phyloP scores from a whole-genome alignment of 2,329 filamentous ascomycete species.

The Keithomyces neogunnii region DNA sequence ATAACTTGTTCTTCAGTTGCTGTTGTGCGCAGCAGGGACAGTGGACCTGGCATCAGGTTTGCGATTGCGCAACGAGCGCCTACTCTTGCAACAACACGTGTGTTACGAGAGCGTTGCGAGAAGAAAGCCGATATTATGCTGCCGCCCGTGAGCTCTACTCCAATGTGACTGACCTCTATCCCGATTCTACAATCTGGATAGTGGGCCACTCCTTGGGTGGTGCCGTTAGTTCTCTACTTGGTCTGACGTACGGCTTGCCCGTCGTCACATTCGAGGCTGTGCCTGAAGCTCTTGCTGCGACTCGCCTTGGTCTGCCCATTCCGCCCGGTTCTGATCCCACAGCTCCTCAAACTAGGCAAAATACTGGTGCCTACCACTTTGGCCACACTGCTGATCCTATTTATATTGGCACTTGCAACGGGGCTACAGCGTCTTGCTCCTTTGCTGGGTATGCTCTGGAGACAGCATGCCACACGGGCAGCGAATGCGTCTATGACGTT shows the following conservation, averaged over 20 bases:
- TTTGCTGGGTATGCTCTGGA: slow-evolving; percentile 92
- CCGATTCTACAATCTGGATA: slow-evolving; percentile 77
- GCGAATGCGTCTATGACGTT: slow-evolving; percentile 85
- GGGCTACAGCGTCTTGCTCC: slow-evolving; percentile 79
- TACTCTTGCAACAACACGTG: slow-evolving; percentile 93
- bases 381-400: slow-evolving; percentile 94
- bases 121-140: slow-evolving; percentile 87
- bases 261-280: slow-evolving; percentile 91
- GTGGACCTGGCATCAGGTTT: slow-evolving; percentile 84
- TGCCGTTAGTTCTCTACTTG: slow-evolving; percentile 78
- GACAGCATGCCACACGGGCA: slow-evolving; percentile 81
- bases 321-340: slow-evolving; percentile 70
- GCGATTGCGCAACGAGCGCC: slow-evolving; percentile 79
- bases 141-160: slow-evolving; percentile 83
- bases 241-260: slow-evolving; percentile 82
- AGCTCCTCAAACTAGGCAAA: slow-evolving; percentile 59
- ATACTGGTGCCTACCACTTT: slow-evolving; percentile 80
- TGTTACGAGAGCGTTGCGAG: slow-evolving; percentile 61
- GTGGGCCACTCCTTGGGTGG: slow-evolving; percentile 90
- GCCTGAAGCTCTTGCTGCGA: slow-evolving; percentile 80
- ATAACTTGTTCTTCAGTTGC: slow-evolving; percentile 96
- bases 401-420: slow-evolving; percentile 89
- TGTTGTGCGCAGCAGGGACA: slow-evolving; percentile 93
- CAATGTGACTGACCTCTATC: slow-evolving; percentile 86
- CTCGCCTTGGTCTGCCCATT: slow-evolving; percentile 73